A percentile compares a stretch with the other conserved stretches of the same genome.
phyloP scores from a whole-genome alignment of 148 eudicot species.

The Camellia lanceoleosa region DNA sequence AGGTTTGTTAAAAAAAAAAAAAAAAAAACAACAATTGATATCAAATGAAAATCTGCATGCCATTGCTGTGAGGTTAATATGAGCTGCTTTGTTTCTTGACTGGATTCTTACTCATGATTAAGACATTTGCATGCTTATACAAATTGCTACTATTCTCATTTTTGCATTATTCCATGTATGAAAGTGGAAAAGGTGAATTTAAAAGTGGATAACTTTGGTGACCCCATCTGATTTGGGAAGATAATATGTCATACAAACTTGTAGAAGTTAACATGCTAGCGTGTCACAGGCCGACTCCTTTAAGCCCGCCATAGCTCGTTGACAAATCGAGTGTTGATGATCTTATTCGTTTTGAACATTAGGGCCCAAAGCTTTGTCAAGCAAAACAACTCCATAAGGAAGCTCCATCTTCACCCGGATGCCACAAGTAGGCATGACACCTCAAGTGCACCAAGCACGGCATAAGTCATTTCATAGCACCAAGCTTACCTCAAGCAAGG shows the following conservation, averaged over 20 bases:
- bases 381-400: too few species aligned
- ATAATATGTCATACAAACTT: too few species aligned
- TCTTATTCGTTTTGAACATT: too few species aligned
- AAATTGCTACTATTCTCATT: not conserved
- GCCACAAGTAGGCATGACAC: too few species aligned
- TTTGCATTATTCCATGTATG: constrained; percentile 11
- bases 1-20: constrained; percentile 30
- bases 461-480: too few species aligned
- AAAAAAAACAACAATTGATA: not conserved
- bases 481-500: too few species aligned
- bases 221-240: not conserved
- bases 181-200: not conserved
- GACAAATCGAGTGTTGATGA: too few species aligned
- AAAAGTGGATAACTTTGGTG: not conserved
- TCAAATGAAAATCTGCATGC: not conserved
- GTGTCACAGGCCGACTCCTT: too few species aligned
- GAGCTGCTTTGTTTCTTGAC: not conserved
- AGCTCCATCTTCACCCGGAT: too few species aligned
- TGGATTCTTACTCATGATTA: not conserved
- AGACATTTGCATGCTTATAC: not conserved
- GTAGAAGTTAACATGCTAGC: not conserved
- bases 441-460: too few species aligned
- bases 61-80: not conserved
- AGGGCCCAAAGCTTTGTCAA: too few species aligned
- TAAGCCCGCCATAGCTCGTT: too few species aligned